Evolutionary conservation across 2,329 filamentous ascomycete genomes (phyloP).

Genomic region (Xylaria sp.): DNA sequence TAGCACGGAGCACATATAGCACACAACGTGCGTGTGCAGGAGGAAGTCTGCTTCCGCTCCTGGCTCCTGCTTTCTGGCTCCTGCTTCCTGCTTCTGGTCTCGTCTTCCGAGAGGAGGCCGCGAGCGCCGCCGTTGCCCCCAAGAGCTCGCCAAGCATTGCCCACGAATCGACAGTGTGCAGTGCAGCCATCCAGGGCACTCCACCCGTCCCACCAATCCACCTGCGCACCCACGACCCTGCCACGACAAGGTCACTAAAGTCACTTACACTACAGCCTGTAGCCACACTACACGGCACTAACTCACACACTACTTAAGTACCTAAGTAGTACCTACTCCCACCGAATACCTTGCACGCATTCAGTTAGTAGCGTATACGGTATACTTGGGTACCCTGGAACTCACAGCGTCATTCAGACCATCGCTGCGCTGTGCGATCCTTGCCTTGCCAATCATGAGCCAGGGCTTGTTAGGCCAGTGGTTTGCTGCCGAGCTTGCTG

Average conservation of each 20-base stretch:
- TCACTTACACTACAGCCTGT: not conserved
- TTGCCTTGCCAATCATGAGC: conserved; percentile 44
- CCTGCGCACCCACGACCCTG: not conserved
- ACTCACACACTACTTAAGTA: not conserved
- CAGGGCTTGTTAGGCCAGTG: conserved; percentile 44
- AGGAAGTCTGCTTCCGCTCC: conserved; percentile 9
- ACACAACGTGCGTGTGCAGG: conserved; percentile 1
- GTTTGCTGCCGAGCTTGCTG: conserved; percentile 38
- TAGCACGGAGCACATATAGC: not conserved
- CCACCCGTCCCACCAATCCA: conserved; percentile 31
- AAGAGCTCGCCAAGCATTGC: conserved; percentile 28
- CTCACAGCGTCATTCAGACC: conserved; percentile 9
- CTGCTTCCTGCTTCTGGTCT: conserved; percentile 1
- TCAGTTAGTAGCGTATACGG: not conserved
- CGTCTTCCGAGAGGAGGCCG: conserved; percentile 24
- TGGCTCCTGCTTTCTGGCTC: not conserved
- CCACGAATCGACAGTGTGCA: conserved; percentile 37
- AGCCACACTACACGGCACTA: not conserved
- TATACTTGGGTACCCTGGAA: conserved; percentile 24
- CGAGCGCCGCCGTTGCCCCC: conserved; percentile 23
- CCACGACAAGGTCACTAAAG: not conserved
- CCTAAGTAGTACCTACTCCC: no score
- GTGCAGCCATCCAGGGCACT: conserved; percentile 17
- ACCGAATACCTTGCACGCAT: not conserved
- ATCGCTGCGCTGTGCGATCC: conserved; percentile 31